phyloP scores from a whole-genome alignment of 108 stramenopile genomes.

The Bacterosira constricta region DNA sequence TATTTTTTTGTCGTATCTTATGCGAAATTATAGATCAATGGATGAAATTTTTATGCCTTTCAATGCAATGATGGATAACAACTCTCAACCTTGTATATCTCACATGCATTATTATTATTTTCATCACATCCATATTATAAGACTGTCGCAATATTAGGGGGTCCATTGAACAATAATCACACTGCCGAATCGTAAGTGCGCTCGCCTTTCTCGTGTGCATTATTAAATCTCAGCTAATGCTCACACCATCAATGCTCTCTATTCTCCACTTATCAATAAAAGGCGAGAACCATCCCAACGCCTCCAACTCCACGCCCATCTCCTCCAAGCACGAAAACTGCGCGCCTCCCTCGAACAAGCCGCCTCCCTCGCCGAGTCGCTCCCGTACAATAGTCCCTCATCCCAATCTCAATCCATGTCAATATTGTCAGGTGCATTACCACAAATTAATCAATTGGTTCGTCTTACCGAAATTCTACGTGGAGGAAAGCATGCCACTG shows the following conservation, averaged over 20 bases:
- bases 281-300: constrained; percentile 13
- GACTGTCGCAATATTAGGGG: constrained; percentile 34
- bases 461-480: constrained; percentile 31
- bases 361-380: constrained; percentile 17
- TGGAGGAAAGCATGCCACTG: neutral
- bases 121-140: neutral
- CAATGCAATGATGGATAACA: no score
- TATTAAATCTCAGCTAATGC: neutral
- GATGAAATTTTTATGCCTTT: no score
- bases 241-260: neutral
- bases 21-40: no score
- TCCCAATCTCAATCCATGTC: constrained; percentile 29
- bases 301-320: constrained; percentile 18
- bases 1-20: no score
- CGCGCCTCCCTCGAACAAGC: constrained; percentile 33
- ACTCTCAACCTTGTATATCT: neutral
- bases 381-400: constrained; percentile 9
- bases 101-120: neutral
- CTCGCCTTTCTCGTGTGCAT: no score
- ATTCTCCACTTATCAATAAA: neutral
- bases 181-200: constrained; percentile 37
- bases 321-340: constrained; percentile 24
- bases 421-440: constrained; percentile 23
- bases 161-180: constrained; percentile 16
- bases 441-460: constrained; percentile 29